Evolutionary conservation across 2,329 filamentous ascomycete genomes (phyloP), one percentile per base, ranked within the genome.

Genomic region (Didymella pinodella): DNA sequence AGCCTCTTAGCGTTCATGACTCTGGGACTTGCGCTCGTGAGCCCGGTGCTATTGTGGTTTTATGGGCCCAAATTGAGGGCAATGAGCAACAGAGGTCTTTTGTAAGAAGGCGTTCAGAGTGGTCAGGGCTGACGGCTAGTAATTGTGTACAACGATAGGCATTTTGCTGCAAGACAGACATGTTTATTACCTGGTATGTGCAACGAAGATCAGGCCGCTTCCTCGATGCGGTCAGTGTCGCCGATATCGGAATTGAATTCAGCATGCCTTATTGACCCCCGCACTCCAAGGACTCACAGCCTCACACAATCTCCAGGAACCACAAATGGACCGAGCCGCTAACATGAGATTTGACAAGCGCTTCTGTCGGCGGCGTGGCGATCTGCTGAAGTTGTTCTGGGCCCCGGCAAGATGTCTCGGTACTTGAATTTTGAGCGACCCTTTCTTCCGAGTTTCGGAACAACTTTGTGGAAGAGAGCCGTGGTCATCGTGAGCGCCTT

Each of bases 1-100:
- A 81, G 78, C 31, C 54, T 86, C 44, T 66, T 86, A 6, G 85
- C 76, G 0, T 85, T 86, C 57, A 78, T 85, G 61, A 79, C 81
- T 2, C 40, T 83, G 11, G 78, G 72, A 0, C 55, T 82, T 36
- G 84, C 84, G 0, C 75, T 83, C 48, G 79, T 83, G 1, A 80
- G 79, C 16, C 83, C 83, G 1, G 77, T 84, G 25, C 54, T 65
- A 34, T 56, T 81, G 22, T 80, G 78, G 78, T 77, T 75, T 58
- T 79, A 75, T 64, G 79, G 79, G 4, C 72, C 75, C 46, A 69
- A 58, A 38, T 57, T 80, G 47, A 60, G 68, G 53, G 57, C 54
- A 4, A 65, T 67, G 65, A 70, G 65, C 50, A 65, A 62, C 38
- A 63, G 57, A 7, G 68, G 65, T 4, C 48, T 64, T 20, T 28